These are phyloP conservation scores for Nicotiana tomentosiformis DNA, from an alignment of 257 asterid species.

Conservation along the genomic window DNA sequence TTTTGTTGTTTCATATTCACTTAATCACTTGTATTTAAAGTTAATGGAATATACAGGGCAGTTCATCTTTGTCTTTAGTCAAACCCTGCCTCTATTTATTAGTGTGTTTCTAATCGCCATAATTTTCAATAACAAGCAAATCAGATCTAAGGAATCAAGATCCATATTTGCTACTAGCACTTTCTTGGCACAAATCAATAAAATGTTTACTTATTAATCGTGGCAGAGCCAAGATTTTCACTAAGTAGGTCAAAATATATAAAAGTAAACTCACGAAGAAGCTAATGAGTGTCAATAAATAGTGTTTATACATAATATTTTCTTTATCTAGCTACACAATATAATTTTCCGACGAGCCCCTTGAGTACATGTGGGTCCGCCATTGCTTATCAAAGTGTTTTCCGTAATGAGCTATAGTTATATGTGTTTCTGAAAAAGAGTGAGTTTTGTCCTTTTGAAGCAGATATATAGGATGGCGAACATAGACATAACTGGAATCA, in stretches of 20 bases:
- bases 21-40: not conserved
- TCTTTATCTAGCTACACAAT: no score
- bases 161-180: not conserved
- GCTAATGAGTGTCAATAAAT: no score
- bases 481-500: slow-evolving; percentile 55
- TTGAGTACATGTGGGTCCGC: no score
- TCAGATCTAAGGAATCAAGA: not conserved
- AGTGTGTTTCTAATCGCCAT: not conserved
- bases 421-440: not conserved
- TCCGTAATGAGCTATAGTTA: not conserved
- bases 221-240: no score
- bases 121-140: not conserved
- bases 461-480: slow-evolving; percentile 39
- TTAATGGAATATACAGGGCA: not conserved
- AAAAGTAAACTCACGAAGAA: no score
- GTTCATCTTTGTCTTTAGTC: not conserved
- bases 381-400: not conserved
- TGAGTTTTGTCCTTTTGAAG: not conserved
- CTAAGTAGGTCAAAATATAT: no score
- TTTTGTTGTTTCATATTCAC: not conserved
- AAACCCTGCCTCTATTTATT: not conserved
- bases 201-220: not conserved
- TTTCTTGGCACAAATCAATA: not conserved
- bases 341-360: no score
- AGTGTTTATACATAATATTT: no score